phyloP scores from a whole-genome alignment of 192 early-diverging fungal species.

The Backusella parvicylindrica region DNA sequence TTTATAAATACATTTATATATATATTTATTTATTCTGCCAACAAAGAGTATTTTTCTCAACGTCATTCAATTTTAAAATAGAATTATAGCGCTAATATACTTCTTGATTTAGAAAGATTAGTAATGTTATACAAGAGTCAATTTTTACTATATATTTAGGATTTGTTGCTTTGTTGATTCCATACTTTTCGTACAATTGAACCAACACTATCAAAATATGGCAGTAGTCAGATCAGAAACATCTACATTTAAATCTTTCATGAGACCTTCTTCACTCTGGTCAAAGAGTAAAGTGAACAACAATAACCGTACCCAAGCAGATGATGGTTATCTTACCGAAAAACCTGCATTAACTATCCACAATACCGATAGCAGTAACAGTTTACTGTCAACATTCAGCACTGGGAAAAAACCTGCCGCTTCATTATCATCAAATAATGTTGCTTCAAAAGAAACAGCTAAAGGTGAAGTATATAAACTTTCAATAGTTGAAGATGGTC shows the following conservation, averaged over 20 bases:
- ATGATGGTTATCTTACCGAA: not conserved
- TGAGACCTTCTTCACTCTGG: constrained; percentile 4
- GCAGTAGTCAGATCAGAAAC: not conserved
- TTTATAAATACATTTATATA: too few species aligned
- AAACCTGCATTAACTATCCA: not conserved
- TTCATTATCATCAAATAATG: not conserved
- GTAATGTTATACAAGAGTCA: not conserved
- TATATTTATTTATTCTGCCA: not conserved
- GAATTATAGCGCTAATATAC: not conserved
- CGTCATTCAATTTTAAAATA: not conserved
- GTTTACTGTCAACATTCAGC: not conserved
- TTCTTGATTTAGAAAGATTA: not conserved
- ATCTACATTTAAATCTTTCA: constrained; percentile 4
- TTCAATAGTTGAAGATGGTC: constrained; percentile 26
- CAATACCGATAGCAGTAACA: not conserved
- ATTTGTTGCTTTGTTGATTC: not conserved
- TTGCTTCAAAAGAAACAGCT: not conserved
- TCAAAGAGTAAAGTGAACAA: not conserved
- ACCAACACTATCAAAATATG: not conserved
- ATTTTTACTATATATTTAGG: not conserved
- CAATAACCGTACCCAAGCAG: not conserved
- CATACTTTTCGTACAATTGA: not conserved
- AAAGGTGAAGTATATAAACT: constrained; percentile 26
- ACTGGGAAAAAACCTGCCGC: not conserved
- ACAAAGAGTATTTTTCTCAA: not conserved